These are phyloP conservation scores for Diaporthe velutina DNA, from an alignment of 2,329 filamentous ascomycete species.

Conservation along the genomic window DNA sequence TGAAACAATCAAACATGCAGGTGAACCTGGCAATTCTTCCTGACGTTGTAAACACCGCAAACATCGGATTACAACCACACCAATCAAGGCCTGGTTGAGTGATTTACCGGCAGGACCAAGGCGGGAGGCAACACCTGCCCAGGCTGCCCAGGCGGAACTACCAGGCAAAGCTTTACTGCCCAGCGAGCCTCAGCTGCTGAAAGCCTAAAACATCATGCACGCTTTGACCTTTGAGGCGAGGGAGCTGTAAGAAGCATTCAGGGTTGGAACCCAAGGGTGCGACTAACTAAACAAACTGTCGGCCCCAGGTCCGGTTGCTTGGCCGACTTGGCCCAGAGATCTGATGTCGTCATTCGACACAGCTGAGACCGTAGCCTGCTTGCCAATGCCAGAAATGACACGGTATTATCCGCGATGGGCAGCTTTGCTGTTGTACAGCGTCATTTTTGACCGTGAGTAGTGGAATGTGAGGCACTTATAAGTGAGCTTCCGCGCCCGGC, in stretches of 20 bases:
- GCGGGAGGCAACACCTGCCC: slow-evolving; percentile 4
- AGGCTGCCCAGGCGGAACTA: slow-evolving; percentile 16
- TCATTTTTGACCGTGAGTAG: background rate
- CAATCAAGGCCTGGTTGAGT: slow-evolving; percentile 19
- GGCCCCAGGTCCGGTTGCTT: slow-evolving; percentile 5
- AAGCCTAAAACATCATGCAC: background rate
- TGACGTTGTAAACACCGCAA: slow-evolving; percentile 5
- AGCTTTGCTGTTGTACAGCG: background rate
- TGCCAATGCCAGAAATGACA: slow-evolving; percentile 22
- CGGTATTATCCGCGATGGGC: background rate
- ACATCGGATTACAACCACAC: background rate
- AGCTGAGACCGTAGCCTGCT: slow-evolving; percentile 4
- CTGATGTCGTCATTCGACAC: slow-evolving; percentile 18
- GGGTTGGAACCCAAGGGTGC: background rate
- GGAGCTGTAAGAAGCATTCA: background rate
- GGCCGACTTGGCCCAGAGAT: slow-evolving; percentile 23
- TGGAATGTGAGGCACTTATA: background rate
- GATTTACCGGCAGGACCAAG: slow-evolving; percentile 26
- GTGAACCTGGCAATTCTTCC: background rate
- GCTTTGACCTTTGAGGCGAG: background rate
- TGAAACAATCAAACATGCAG: slow-evolving; percentile 20
- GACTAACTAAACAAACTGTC: background rate
- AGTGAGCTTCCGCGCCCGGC: too few species aligned
- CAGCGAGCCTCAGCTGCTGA: slow-evolving; percentile 2
- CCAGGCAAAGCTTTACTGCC: slow-evolving; percentile 17